Base-by-base conservation (phyloP, 2,329 filamentous ascomycete genomes). In the Neonectria sp. region DNA sequence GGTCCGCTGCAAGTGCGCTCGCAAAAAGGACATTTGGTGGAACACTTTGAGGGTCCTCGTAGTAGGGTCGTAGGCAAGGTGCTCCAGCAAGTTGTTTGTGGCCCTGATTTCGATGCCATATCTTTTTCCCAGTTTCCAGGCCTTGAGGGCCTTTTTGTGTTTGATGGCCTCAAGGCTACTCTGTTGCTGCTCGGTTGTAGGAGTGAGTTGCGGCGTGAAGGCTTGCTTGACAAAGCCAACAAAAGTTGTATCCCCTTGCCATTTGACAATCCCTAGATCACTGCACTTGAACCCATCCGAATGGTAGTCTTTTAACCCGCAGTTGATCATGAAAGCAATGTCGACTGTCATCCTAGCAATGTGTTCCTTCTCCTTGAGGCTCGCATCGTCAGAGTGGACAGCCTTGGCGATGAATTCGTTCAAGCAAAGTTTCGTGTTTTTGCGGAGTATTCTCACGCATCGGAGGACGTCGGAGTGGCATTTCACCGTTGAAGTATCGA, bases 11-110 rank as follows among this genome's bases (percentile, higher is more conserved):
- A 55, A 21, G 5, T 55, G 31, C 21, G 29, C 45, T 29, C 21
- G 21, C 13, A 60, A n/a, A 25, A 48, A 60, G 6, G 45, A 29
- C 17, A 51, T 27, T 40, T 60, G 46, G 27, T 60, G 46, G 21
- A 60, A 60, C 6, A 60, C 13, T 15, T 48, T 60, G 6, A 60
- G 45, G 2, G 21, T 40, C 8, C 6, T 48, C 3, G 29, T 37
- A 5, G 9, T 33, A 4, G 27, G 21, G 21, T 60, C 57, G 6
- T 40, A 60, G 13, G 12, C 15, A 6, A 60, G 57, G 25, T 52
- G 57, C n/a, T 60, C 40, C 6, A 60, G 15, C 8, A 60, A 12
- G 27, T 60, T 35, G 3, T 52, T 29, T 9, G 57, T 60, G 1
- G 29, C 15, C 17, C 17, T 17, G 2, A 60, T 25, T 2, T 51